These are phyloP conservation scores for Neofusicoccum ribis DNA, from an alignment of 2,329 filamentous ascomycete genomes.

Conservation along the genomic window DNA sequence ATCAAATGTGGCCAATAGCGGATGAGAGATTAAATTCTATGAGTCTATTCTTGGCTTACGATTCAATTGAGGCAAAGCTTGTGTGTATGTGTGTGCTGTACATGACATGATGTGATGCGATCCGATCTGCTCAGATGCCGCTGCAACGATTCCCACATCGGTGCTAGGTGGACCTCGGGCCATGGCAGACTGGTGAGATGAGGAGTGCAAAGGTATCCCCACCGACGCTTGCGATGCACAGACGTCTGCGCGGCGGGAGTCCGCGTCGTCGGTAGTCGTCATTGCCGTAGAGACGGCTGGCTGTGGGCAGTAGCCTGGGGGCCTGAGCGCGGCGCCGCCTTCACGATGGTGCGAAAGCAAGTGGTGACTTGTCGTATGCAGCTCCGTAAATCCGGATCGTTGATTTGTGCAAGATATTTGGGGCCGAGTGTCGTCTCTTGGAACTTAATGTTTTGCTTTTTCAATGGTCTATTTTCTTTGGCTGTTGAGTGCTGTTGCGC, in stretches of 20 bases:
- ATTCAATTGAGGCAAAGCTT: too few species aligned
- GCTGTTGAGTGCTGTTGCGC: not conserved
- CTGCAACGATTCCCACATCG: too few species aligned
- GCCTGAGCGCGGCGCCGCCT: constrained; percentile 4
- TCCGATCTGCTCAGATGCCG: too few species aligned
- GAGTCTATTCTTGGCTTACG: too few species aligned
- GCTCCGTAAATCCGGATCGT: not conserved
- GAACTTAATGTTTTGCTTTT: not conserved
- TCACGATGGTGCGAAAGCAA: not conserved
- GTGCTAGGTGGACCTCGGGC: too few species aligned
- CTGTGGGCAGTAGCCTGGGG: not conserved
- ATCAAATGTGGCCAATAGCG: too few species aligned
- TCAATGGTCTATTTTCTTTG: not conserved
- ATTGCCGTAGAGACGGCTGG: not conserved
- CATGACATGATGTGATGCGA: too few species aligned
- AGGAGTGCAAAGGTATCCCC: not conserved
- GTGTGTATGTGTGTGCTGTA: too few species aligned
- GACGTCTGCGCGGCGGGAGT: not conserved
- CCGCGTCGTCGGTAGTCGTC: not conserved
- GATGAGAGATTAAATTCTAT: too few species aligned
- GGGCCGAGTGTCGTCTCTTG: not conserved
- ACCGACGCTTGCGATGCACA: not conserved
- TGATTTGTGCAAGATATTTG: not conserved
- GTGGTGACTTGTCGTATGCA: not conserved
- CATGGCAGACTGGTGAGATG: not conserved